Evolutionary conservation across 495 filamentous ascomycete genomes (phyloP).

Genomic region (Cladorrhinum samala): DNA sequence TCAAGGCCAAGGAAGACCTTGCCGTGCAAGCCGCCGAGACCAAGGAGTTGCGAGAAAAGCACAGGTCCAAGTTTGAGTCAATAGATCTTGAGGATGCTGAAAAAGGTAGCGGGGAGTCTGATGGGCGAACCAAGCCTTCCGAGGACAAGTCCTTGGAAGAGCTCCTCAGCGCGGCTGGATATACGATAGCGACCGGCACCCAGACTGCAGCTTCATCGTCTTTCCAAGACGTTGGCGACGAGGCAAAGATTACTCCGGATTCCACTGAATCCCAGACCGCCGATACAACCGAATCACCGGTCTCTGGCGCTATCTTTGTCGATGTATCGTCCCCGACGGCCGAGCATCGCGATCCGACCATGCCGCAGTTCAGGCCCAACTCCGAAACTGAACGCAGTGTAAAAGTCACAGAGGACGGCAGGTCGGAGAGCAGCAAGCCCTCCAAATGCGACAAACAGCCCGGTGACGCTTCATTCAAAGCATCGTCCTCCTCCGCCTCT

Average conservation of each 20-base stretch:
- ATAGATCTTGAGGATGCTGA: constrained; percentile 43
- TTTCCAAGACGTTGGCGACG: constrained; percentile 3
- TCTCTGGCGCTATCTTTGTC: background rate
- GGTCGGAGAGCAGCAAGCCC: too few relatives aligned
- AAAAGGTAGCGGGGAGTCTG: constrained; percentile 9
- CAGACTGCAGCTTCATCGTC: background rate
- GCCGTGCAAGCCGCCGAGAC: constrained; percentile 63
- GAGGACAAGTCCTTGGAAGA: constrained; percentile 40
- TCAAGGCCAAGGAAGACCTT: constrained; percentile 71
- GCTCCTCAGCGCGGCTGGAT: constrained; percentile 46
- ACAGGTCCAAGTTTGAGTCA: constrained; percentile 39
- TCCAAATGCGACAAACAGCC: background rate
- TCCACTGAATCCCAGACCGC: constrained; percentile 9
- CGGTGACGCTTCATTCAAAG: background rate
- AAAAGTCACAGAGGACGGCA: background rate
- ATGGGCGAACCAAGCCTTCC: constrained; percentile 9
- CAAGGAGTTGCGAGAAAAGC: constrained; percentile 53
- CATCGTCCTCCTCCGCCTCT: background rate
- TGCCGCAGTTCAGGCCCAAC: constrained; percentile 57
- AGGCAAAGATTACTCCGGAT: constrained; percentile 14
- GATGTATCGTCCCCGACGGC: constrained; percentile 5
- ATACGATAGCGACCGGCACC: constrained; percentile 27
- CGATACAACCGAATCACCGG: background rate
- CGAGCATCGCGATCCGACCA: constrained; percentile 54
- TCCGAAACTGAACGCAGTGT: constrained; percentile 13